Evolutionary conservation across 208 protist species (phyloP).

Genomic region (Crithidia sp.): DNA sequence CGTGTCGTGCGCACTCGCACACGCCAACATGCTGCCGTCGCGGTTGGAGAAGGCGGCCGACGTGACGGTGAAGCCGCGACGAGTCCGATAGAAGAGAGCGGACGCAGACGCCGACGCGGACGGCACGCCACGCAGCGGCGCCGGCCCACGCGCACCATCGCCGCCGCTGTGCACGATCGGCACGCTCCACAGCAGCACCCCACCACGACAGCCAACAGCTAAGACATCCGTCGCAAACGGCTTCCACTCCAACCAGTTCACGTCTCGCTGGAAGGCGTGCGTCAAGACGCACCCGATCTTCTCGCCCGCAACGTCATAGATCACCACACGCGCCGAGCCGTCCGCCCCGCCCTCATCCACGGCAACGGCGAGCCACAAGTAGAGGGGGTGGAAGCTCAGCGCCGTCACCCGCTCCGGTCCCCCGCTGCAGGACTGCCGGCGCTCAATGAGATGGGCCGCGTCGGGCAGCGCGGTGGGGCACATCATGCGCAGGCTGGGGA

Average conservation of each 20-base stretch:
- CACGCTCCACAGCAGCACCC: conserved; percentile 78
- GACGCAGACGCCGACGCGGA: conserved; percentile 25
- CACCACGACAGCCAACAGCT: conserved; percentile 74
- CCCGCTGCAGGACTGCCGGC: conserved; percentile 13
- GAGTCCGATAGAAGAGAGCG: conserved; percentile 72
- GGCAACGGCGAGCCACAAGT: conserved; percentile 65
- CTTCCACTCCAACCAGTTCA: conserved; percentile 76
- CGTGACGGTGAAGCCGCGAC: conserved; percentile 42
- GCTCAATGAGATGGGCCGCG: conserved; percentile 11
- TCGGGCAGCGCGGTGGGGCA: conserved; percentile 63
- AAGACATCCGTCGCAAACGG: conserved; percentile 66
- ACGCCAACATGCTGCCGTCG: conserved; percentile 66
- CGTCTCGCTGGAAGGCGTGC: conserved; percentile 76
- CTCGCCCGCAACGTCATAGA: conserved; percentile 63
- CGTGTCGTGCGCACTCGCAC: conserved; percentile 50
- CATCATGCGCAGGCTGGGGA: conserved; percentile 51
- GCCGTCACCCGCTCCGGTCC: conserved; percentile 64
- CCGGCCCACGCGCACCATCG: background rate
- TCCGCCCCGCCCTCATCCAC: conserved; percentile 55
- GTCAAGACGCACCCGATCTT: conserved; percentile 52
- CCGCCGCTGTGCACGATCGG: background rate
- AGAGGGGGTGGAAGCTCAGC: conserved; percentile 53
- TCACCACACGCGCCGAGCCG: conserved; percentile 48
- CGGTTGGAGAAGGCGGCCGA: conserved; percentile 54
- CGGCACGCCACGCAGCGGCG: background rate